These are phyloP conservation scores for Magnusiomyces fungicola DNA, from an alignment of 1,139 yeast species.

Conservation along the genomic window DNA sequence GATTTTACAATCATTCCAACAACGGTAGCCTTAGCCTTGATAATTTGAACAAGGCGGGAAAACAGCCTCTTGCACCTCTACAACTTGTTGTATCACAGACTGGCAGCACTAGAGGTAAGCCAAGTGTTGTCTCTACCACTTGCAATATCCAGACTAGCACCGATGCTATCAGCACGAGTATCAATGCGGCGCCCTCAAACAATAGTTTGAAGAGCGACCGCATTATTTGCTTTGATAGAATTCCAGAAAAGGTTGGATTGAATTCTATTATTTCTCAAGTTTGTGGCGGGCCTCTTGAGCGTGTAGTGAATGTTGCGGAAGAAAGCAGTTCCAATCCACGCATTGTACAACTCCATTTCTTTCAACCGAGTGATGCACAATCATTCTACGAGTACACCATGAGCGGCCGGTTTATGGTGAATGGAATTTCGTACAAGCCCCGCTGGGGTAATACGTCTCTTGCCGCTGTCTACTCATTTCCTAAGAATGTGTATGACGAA, in stretches of 20 bases:
- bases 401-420: conserved; percentile 53
- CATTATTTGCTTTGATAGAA: conserved; percentile 32
- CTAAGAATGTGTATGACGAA: conserved; percentile 30
- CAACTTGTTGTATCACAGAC: not conserved
- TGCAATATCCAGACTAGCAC: not conserved
- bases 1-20: too few species aligned
- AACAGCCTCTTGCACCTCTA: too few species aligned
- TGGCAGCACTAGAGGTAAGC: conserved; percentile 3
- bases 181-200: not conserved
- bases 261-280: conserved; percentile 50
- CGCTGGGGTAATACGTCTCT: conserved; percentile 26
- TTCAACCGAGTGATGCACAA: conserved; percentile 47
- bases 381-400: conserved; percentile 48
- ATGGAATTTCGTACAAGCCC: conserved; percentile 47
- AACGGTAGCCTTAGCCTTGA: too few species aligned
- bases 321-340: conserved; percentile 15
- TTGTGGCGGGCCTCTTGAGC: conserved; percentile 70
- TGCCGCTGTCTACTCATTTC: conserved; percentile 24
- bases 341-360: conserved; percentile 46
- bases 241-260: conserved; percentile 41
- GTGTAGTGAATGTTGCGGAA: conserved; percentile 30
- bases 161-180: not conserved
- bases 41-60: too few species aligned
- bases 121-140: not conserved
- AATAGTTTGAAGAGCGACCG: conserved; percentile 9